Base-by-base conservation (phyloP, 345 rosid genomes). In the Corchorus capsularis region DNA sequence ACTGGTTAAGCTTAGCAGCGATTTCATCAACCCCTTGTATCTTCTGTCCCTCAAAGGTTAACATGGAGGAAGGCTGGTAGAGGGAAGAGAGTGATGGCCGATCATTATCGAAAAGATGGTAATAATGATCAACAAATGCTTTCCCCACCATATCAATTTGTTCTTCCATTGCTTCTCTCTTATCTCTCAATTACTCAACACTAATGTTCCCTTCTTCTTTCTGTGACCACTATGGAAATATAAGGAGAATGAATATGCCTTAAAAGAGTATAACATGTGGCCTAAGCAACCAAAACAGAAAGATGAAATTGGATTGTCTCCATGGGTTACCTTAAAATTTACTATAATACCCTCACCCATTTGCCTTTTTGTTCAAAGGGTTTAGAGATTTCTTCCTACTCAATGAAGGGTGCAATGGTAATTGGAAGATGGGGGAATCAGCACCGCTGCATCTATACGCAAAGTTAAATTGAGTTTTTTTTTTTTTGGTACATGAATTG, bases 41-140 rank as follows among this genome's bases (percentile, higher is more conserved):
- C 78, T 83, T 86, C 77, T 91, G 91, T 15, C 98, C 96, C 74
- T 94, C 97, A 8, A 94, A 92, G 50, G 90, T 89, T n/a, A 94
- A 87, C 89, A 91, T 87, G 47, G 98, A 94, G 69, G 79, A 72
- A 3, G 89, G 80, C 72, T 85, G 88, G 83, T 92, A 92, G 34
- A 94, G 93, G 8, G 86, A 69, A 4, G 83, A 71, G 3, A 94
- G 85, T 16, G 91, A 79, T 1, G 80, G 19, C 12, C 97, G 82
- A 76, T 89, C 89, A 1, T 73, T 85, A 63, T 94, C 97, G 67
- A 94, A 92, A 61, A 92, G 91, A 66, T 84, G 71, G 83, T 89
- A 91, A 79, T 92, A 94, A 73, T 91, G 93, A 79, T 87, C 85
- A 74, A 89, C 96, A 75, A 94, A 94, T 2, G 97, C 90, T 71